Conservation (phyloP, 306 rosid species). For the Rubus idaeus region DNA sequence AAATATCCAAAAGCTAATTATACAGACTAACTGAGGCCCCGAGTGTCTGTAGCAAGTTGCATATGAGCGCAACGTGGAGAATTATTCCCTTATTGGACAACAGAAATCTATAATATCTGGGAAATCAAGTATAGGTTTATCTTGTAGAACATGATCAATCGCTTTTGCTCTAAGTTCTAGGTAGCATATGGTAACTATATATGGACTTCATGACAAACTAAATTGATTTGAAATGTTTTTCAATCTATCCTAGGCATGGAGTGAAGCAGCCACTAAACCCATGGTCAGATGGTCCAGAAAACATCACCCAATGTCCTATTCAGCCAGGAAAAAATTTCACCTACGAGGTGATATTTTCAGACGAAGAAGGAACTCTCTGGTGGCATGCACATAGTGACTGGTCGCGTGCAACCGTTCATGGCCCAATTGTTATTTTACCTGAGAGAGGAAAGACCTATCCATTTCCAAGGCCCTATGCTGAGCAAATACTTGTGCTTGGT, state of each 20-base stretch:
- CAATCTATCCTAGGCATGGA: constrained; percentile 23
- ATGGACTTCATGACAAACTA: no score
- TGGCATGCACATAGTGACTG: constrained; percentile 30
- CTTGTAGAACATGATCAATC: no score
- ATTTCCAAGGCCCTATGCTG: not conserved
- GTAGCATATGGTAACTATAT: no score
- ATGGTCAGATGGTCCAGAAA: constrained; percentile 29
- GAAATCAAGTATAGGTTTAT: no score
- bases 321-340: constrained; percentile 15
- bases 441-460: not conserved
- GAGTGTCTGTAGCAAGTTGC: no score
- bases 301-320: constrained; percentile 24
- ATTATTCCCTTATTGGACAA: no score
- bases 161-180: not conserved
- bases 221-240: no score
- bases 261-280: constrained; percentile 27
- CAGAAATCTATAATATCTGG: no score
- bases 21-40: no score
- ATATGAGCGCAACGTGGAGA: no score
- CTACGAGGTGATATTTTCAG: constrained; percentile 19
- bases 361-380: constrained; percentile 25
- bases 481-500: constrained; percentile 9
- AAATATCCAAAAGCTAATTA: no score
- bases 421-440: constrained; percentile 17
- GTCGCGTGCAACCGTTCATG: constrained; percentile 27